A percentile compares a stretch with the other conserved stretches of the same genome.
Conservation (phyloP, 306 rosid species). For the Cicer chorassanicum region DNA sequence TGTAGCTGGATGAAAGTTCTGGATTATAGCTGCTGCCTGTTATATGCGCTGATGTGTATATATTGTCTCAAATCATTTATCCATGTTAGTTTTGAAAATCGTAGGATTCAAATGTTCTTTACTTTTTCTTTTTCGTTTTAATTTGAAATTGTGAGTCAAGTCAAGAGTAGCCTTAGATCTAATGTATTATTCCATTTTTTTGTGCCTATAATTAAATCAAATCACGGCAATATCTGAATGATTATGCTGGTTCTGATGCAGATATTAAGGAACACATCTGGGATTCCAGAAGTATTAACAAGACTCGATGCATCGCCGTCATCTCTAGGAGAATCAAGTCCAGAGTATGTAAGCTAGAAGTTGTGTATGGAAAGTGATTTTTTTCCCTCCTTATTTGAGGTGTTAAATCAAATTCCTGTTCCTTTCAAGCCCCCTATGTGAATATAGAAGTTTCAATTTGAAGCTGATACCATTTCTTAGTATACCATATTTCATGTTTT, state of each 20-base stretch:
- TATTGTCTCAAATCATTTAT: neutral
- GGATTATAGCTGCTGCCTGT: neutral
- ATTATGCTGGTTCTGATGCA: conserved; percentile 53
- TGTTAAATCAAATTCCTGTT: conserved; percentile 34
- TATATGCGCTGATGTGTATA: neutral
- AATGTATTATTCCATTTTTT: neutral
- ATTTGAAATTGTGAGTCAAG: neutral
- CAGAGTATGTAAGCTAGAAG: conserved; percentile 81
- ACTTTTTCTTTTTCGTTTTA: neutral
- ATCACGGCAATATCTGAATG: conserved; percentile 29
- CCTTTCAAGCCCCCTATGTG: conserved; percentile 22
- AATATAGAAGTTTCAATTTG: conserved; percentile 38
- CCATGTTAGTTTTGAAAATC: neutral
- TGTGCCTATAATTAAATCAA: conserved; percentile 5
- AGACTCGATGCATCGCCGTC: conserved; percentile 67
- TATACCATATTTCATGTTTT: conserved; percentile 40
- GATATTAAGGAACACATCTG: conserved; percentile 84
- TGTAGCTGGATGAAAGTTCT: conserved; percentile 18
- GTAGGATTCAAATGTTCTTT: conserved; percentile 5
- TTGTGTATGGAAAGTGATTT: conserved; percentile 33
- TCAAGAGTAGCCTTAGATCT: no score
- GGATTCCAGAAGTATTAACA: conserved; percentile 94
- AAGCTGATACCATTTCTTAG: conserved; percentile 44
- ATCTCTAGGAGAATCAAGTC: conserved; percentile 57
- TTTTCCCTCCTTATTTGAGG: conserved; percentile 24